Conservation (phyloP, 108 stramenopile species). For the Fragilaria crotonensis region DNA sequence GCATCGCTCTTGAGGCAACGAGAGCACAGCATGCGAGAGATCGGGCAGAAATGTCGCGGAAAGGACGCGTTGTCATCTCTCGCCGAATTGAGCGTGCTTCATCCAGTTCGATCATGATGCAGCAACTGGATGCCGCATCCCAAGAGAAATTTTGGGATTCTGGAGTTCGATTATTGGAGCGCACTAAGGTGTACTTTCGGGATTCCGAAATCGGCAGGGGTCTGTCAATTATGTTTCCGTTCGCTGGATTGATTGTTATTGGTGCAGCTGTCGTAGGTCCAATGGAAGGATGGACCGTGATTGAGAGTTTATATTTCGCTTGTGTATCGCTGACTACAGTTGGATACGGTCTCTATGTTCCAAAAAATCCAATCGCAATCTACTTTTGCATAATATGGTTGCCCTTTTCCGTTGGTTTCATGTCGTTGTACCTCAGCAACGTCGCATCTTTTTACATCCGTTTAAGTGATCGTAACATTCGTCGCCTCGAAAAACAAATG, state of each 20-base stretch:
- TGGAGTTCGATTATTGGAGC: constrained; percentile 25
- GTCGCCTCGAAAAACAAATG: constrained; percentile 55
- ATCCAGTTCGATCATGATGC: background rate
- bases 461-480: constrained; percentile 60
- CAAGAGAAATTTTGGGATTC: constrained; percentile 13
- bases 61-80: constrained; percentile 6
- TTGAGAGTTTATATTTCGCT: constrained; percentile 77
- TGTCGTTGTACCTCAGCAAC: constrained; percentile 62
- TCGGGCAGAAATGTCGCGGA: constrained; percentile 18
- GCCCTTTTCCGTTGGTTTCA: constrained; percentile 75
- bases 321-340: constrained; percentile 78
- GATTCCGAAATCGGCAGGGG: constrained; percentile 53
- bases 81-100: background rate
- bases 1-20: constrained; percentile 69
- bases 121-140: too few relatives aligned
- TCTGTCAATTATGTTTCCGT: constrained; percentile 66
- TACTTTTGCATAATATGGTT: constrained; percentile 80
- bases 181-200: constrained; percentile 35
- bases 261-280: constrained; percentile 70
- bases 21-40: constrained; percentile 52
- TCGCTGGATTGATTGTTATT: constrained; percentile 58
- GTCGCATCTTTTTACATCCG: constrained; percentile 81
- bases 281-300: constrained; percentile 72
- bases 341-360: constrained; percentile 71
- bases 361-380: constrained; percentile 48